These are phyloP conservation scores for Lipomyces orientalis DNA, from an alignment of 805 yeast species.

Conservation along the genomic window DNA sequence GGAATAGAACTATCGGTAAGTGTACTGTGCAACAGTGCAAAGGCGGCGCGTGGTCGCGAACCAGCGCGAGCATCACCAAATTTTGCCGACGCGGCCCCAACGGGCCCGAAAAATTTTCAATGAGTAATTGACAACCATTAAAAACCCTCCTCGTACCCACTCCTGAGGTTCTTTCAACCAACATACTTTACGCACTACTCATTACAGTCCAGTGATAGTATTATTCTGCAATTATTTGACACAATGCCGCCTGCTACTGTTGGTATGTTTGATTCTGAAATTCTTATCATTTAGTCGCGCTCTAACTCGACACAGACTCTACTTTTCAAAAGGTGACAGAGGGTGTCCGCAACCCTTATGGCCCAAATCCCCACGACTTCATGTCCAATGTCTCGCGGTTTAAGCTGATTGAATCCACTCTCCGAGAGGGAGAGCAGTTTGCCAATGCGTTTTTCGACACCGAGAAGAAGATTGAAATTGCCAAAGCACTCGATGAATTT, in stretches of 20 bases:
- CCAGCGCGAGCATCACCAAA: not conserved
- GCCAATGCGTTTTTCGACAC: constrained; percentile 96
- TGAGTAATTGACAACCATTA: constrained; percentile 20
- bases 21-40: not conserved
- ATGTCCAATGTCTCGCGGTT: constrained; percentile 86
- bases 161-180: not conserved
- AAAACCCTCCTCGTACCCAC: constrained; percentile 8
- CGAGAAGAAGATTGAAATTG: constrained; percentile 94
- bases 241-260: constrained; percentile 35
- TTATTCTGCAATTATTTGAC: not conserved
- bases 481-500: constrained; percentile 94
- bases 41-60: not conserved
- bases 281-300: not conserved
- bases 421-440: constrained; percentile 98
- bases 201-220: not conserved
- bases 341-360: constrained; percentile 73
- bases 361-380: constrained; percentile 92
- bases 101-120: constrained; percentile 16
- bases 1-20: not conserved
- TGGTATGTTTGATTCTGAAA: constrained; percentile 19
- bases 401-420: constrained; percentile 91
- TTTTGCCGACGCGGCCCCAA: not conserved
- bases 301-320: not conserved
- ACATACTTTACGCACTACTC: not conserved
- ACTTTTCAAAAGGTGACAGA: constrained; percentile 25